These are phyloP conservation scores for Nigrospora osmanthi DNA, from an alignment of 2,329 filamentous ascomycete species.

Conservation along the genomic window DNA sequence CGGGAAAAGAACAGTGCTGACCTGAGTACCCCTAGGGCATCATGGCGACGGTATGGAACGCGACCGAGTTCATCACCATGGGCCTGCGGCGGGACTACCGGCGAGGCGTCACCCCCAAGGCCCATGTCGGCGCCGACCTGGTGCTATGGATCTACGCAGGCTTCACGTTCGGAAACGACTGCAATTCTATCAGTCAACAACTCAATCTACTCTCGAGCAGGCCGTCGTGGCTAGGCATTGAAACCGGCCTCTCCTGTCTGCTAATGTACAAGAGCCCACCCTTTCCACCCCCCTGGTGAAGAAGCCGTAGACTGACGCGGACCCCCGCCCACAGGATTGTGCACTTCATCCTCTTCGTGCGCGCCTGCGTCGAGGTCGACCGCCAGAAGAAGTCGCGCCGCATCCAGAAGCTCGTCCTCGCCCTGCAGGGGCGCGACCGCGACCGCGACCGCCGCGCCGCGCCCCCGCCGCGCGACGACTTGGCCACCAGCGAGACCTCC, in stretches of 20 bases:
- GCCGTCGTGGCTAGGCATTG: too few relatives aligned
- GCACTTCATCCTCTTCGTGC: constrained; percentile 17
- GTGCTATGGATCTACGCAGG: constrained; percentile 7
- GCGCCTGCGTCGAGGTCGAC: constrained; percentile 17
- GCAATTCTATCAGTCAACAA: too few relatives aligned
- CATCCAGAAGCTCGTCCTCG: constrained; percentile 10
- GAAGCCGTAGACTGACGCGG: too few relatives aligned
- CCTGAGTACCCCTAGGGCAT: too few relatives aligned
- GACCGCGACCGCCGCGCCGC: not conserved
- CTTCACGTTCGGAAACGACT: not conserved
- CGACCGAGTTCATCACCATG: constrained; percentile 15
- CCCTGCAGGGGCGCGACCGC: constrained; percentile 9
- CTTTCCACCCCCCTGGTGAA: too few relatives aligned
- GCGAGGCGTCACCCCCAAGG: constrained; percentile 15
- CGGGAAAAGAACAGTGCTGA: too few relatives aligned
- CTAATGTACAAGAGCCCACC: too few relatives aligned
- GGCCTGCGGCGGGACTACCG: constrained; percentile 9
- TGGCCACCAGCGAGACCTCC: too few relatives aligned
- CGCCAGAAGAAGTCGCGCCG: constrained; percentile 10
- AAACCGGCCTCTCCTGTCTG: too few relatives aligned
- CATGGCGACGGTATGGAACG: constrained; percentile 10
- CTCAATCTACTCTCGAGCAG: too few relatives aligned
- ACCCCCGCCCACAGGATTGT: constrained; percentile 7
- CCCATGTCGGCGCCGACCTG: constrained; percentile 18
- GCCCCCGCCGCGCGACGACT: too few relatives aligned